phyloP scores from a whole-genome alignment of 257 asterid species.

The Salvia rosmarinus region DNA sequence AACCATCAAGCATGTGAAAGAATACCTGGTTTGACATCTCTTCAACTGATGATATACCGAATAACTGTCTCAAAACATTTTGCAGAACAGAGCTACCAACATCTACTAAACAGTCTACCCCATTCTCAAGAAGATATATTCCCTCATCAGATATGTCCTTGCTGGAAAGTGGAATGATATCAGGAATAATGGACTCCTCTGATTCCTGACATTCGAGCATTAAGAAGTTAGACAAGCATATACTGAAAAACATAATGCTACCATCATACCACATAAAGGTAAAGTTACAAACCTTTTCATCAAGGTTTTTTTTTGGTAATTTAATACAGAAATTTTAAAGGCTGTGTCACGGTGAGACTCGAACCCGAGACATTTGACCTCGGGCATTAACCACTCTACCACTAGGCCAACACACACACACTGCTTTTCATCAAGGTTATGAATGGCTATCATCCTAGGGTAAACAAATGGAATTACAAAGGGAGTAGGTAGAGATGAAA shows the following conservation, averaged over 20 bases:
- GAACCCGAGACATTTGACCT: no score
- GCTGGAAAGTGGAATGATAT: slow-evolving; percentile 69
- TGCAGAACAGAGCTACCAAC: slow-evolving; percentile 68
- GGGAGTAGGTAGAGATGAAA: slow-evolving; percentile 70
- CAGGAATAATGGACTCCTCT: slow-evolving; percentile 65
- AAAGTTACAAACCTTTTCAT: slow-evolving; percentile 56
- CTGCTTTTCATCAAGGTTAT: slow-evolving; percentile 68
- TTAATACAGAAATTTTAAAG: no score
- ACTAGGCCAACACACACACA: no score
- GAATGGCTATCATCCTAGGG: slow-evolving; percentile 88
- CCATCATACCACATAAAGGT: slow-evolving; percentile 16
- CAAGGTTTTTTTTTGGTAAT: no score
- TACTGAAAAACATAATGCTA: neutral
- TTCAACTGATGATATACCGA: slow-evolving; percentile 75
- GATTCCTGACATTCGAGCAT: slow-evolving; percentile 57
- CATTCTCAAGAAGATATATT: slow-evolving; percentile 90
- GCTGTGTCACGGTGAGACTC: no score
- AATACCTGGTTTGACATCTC: slow-evolving; percentile 80
- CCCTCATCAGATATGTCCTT: slow-evolving; percentile 73
- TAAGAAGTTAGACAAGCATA: slow-evolving; percentile 22
- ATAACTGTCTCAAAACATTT: slow-evolving; percentile 54
- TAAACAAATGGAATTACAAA: slow-evolving; percentile 81
- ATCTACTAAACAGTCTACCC: slow-evolving; percentile 80
- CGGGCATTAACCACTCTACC: no score
- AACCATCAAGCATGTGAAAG: slow-evolving; percentile 18